Percentiles rank a stretch among this genome's conserved stretches.
Evolutionary conservation across 202 grass and related monocot species (phyloP).

Genomic region (Carex sylvatica): DNA sequence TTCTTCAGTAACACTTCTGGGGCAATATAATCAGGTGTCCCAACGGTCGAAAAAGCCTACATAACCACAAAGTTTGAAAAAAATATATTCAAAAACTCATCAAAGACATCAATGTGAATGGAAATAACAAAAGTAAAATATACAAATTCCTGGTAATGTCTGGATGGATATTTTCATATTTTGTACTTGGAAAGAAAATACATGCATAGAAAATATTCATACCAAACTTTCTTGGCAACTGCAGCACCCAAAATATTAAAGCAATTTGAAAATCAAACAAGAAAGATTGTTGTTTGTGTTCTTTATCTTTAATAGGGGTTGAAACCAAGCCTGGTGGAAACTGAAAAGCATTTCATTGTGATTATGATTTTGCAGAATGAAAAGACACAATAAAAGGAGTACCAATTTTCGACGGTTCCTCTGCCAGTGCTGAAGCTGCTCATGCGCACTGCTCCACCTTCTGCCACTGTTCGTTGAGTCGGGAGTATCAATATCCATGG

Average conservation of each 20-base stretch:
- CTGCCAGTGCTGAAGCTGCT: conserved; percentile 96
- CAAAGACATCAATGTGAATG: neutral
- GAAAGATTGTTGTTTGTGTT: neutral
- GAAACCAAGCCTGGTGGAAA: neutral
- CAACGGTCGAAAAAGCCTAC: conserved; percentile 96
- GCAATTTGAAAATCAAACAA: conserved; percentile 9
- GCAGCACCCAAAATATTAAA: neutral
- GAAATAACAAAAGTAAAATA: conserved; percentile 9
- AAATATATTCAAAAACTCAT: neutral
- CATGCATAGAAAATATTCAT: neutral
- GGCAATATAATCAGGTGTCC: conserved; percentile 97
- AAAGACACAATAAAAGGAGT: conserved; percentile 27
- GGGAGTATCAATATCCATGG: conserved; percentile 77
- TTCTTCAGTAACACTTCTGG: conserved; percentile 98
- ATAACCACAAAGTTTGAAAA: conserved; percentile 11
- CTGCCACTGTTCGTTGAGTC: conserved; percentile 52
- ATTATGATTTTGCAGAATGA: conserved; percentile 14
- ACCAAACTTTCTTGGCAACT: neutral
- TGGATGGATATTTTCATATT: neutral
- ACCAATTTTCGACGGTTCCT: conserved; percentile 94
- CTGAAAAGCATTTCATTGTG: neutral
- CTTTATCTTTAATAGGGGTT: neutral
- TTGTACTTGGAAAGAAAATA: neutral
- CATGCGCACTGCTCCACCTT: conserved; percentile 76
- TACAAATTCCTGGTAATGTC: neutral